A percentile compares a stretch with the other conserved stretches of the same genome.
Conservation (phyloP, 2,329 filamentous ascomycete species). For the Fusarium nurragi region DNA sequence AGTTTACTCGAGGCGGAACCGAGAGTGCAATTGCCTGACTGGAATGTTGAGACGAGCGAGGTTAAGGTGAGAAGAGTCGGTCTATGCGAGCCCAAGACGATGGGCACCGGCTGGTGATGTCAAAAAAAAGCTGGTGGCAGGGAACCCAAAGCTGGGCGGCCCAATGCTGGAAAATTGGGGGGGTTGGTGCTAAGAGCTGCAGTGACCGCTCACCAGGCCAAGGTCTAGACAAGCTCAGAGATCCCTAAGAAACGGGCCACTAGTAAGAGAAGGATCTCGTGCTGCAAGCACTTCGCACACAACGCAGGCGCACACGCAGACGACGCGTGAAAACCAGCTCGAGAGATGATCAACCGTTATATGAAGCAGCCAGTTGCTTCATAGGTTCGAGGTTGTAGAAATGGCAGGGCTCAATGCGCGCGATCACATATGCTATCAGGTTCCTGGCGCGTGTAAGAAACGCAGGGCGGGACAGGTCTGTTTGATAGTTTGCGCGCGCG, state of each 20-base stretch:
- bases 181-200: constrained; percentile 29
- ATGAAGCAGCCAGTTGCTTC: constrained; percentile 11
- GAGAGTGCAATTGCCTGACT: constrained; percentile 29
- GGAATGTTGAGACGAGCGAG: constrained; percentile 32
- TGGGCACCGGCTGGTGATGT: constrained; percentile 43
- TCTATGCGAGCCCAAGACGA: constrained; percentile 28
- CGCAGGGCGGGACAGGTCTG: not conserved
- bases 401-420: constrained; percentile 4
- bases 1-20: constrained; percentile 31
- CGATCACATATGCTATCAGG: constrained; percentile 15
- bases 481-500: constrained; percentile 11
- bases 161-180: constrained; percentile 35
- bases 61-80: constrained; percentile 14
- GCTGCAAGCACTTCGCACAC: constrained; percentile 29
- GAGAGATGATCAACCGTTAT: not conserved
- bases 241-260: constrained; percentile 24
- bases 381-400: constrained; percentile 1
- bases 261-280: constrained; percentile 19
- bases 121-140: constrained; percentile 48
- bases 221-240: constrained; percentile 21
- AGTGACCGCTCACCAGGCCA: constrained; percentile 34
- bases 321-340: constrained; percentile 13
- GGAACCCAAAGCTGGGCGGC: constrained; percentile 39
- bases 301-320: constrained; percentile 18
- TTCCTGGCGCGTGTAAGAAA: constrained; percentile 1